phyloP scores from a whole-genome alignment of 768 basidiomycete genomes.

The Gloeophyllum trabeum region DNA sequence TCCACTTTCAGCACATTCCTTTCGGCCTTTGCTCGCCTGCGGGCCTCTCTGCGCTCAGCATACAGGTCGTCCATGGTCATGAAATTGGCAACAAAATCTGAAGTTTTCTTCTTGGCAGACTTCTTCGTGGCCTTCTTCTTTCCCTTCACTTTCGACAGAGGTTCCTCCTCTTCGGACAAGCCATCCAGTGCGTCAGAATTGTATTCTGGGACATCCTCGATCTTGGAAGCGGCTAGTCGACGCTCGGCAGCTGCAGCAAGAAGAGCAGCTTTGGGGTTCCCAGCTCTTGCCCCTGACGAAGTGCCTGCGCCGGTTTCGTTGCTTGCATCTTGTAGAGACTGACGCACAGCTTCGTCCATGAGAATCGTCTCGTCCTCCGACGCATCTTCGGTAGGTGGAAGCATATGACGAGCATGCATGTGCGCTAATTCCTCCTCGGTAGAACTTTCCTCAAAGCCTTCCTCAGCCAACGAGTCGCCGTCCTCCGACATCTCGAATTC shows the following conservation, averaged over 20 bases:
- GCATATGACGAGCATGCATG: too few relatives aligned
- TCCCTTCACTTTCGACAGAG: conserved; percentile 13
- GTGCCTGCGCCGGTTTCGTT: conserved; percentile 17
- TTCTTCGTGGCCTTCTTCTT: conserved; percentile 10
- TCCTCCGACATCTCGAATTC: conserved; percentile 38
- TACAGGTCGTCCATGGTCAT: conserved; percentile 8
- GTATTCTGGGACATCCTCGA: conserved; percentile 10
- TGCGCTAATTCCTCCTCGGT: conserved; percentile 6
- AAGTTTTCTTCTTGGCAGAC: conserved; percentile 19
- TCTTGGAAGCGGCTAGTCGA: too few relatives aligned
- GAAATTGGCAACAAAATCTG: too few relatives aligned
- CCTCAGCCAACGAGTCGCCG: conserved; percentile 2
- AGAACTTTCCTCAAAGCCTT: background rate
- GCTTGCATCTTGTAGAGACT: conserved; percentile 34
- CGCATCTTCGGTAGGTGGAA: conserved; percentile 12
- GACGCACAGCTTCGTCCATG: conserved; percentile 43
- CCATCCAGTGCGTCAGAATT: conserved; percentile 22
- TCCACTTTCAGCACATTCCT: conserved; percentile 27
- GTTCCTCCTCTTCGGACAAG: conserved; percentile 4
- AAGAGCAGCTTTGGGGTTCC: conserved; percentile 27
- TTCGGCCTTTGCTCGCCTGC: conserved; percentile 13
- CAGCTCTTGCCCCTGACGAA: conserved; percentile 16
- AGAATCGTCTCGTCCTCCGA: conserved; percentile 39
- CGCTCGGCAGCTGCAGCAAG: conserved; percentile 47
- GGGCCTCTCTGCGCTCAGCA: conserved; percentile 16